Evolutionary conservation across 106 monocot genomes (phyloP), one percentile per base, ranked within the genome.

Genomic region (Dendrobium nobile): DNA sequence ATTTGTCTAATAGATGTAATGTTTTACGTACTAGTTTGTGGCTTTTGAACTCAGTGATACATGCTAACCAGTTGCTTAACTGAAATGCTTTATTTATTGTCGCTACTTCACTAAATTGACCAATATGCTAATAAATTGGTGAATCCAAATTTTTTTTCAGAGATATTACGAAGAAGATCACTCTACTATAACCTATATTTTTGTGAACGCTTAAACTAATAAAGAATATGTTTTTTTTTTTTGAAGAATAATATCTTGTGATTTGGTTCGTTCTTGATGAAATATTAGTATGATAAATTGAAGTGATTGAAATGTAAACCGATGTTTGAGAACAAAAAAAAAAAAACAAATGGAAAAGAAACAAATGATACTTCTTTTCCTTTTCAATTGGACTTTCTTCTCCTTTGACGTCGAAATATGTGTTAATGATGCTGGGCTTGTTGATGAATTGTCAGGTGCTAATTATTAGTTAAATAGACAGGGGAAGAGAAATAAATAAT

Each of bases 161-260:
- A 68, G 68, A 58, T 58, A 58, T 20, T 58, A 19, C 47, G 7
- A 9, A 47, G 47, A 58, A 58, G 16, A 58, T 20, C 9, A 19
- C 20, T 4, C 3, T 58, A 58, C 16, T 58, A 19, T 20, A 58
- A 58, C 3, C 9, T 28, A 28, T 68, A 28, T 9, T 68, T 68
- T 28, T 27, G 2, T 5, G 28, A 27, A 24, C 19, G 31, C 68
- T 31, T 13, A 68, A 27, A 5, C 70, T 37, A 13, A 65, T 26
- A 65, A 31, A 70, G 70, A 70, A 70, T 37, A 37, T 31, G 22
- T 3, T 31, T 15, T 70, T 70, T 2, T 2, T 70, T 31, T 15
- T 70, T 70, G 70, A 65, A 65, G 70, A 70, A 70, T 70, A 70
- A 15, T 19, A 37, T n/a, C 64, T 70, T 37, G 15, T 37, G n/a